Evolutionary conservation across 371 early-diverging fungal genomes (phyloP), one percentile per base, ranked within the genome.

Genomic region (Chytridium lagenaria): DNA sequence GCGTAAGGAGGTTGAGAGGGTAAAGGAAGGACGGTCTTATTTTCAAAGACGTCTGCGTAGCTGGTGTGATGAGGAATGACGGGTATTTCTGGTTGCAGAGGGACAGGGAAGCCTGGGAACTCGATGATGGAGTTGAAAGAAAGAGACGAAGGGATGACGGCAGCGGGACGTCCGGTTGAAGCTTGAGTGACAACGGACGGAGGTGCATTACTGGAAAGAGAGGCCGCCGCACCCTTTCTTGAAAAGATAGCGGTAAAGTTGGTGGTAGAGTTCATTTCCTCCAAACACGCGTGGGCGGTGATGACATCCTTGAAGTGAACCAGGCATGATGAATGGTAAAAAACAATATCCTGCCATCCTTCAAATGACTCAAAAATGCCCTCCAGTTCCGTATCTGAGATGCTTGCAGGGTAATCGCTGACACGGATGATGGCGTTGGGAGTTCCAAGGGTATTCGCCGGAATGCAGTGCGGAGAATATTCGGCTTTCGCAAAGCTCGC

Each of bases 231-330:
- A 1, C 79, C 73, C 51, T 81, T 79, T 55, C 81, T 76, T 16
- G 81, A 80, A 55, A 77, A 83, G 15, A 79, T 71, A 26, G 78
- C 74, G 34, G 82, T 82, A 55, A 83, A 82, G 73, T 83, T 83
- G 1, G 84, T 83, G 26, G 69, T 77, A 10, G 69, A 67, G 67
- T 83, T 83, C 37, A 83, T 74, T n/a, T 61, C 78, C 31, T 78
- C 79, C 26, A 83, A 64, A 7, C 78, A 72, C 1, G 63, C 70
- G 12, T 52, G 36, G 0, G 84, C 81, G 15, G 61, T 31, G 22
- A 50, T 50, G 2, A 73, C 69, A 63, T 77, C 75, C 28, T 49
- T 50, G 66, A 78, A 83, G 51, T 81, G 69, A 15, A 78, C 82
- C 2, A 82, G 64, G 68, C 81, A 79, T 31, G 75, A 76, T 3